Percentiles rank a stretch among this genome's conserved stretches.
phyloP scores from a whole-genome alignment of 2,329 filamentous ascomycete species.

The Fusarium gaditjirri region DNA sequence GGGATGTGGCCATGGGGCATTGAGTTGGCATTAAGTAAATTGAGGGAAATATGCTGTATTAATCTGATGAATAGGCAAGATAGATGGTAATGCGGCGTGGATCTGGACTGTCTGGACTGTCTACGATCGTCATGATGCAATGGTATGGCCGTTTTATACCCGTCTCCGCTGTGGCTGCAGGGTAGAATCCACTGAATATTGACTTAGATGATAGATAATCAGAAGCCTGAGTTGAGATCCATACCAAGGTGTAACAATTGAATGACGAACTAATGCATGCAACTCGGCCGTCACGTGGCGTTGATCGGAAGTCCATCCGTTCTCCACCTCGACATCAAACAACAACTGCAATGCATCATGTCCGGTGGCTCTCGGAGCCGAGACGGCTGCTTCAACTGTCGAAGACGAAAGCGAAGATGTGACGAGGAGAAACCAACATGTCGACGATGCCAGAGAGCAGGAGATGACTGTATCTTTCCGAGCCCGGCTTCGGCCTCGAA shows the following conservation, averaged over 20 bases:
- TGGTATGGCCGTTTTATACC: slow-evolving; percentile 12
- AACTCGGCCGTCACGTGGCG: slow-evolving; percentile 7
- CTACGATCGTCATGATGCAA: background rate
- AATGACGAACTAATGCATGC: background rate
- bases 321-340: background rate
- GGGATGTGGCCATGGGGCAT: slow-evolving; percentile 8
- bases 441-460: slow-evolving; percentile 20
- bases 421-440: slow-evolving; percentile 47
- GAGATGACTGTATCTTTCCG: slow-evolving; percentile 36
- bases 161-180: slow-evolving; percentile 23
- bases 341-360: slow-evolving; percentile 33
- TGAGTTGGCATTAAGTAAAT: background rate
- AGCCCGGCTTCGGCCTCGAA: slow-evolving; percentile 27
- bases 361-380: slow-evolving; percentile 38
- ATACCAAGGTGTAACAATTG: no score
- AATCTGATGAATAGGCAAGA: background rate
- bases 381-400: slow-evolving; percentile 56
- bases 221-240: no score
- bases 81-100: background rate
- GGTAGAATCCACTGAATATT: slow-evolving; percentile 3
- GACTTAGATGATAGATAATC: background rate
- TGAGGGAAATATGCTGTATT: slow-evolving; percentile 6
- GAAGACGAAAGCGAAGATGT: slow-evolving; percentile 62
- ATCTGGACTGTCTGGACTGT: background rate
- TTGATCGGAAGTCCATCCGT: slow-evolving; percentile 8